Evolutionary conservation across 2,329 filamentous ascomycete species (phyloP).

Genomic region (Curvularia verruculosa): DNA sequence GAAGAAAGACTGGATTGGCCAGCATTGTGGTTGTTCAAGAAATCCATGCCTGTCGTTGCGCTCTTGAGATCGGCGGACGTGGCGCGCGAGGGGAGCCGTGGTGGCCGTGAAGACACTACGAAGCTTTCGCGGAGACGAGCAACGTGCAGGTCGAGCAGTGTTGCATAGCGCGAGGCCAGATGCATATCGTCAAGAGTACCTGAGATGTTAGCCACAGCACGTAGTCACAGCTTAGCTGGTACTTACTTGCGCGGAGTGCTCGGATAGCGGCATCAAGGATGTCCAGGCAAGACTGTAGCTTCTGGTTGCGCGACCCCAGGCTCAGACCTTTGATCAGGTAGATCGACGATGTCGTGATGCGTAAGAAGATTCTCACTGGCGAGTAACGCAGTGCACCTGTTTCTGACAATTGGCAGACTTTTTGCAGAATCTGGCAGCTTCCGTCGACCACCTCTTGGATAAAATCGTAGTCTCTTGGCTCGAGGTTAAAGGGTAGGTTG

Average conservation of each 20-base stretch:
- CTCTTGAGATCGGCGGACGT: constrained; percentile 37
- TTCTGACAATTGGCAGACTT: constrained; percentile 57
- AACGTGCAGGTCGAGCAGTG: constrained; percentile 54
- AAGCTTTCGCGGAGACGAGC: constrained; percentile 46
- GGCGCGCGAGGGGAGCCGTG: constrained; percentile 41
- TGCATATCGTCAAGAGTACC: constrained; percentile 60
- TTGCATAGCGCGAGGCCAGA: constrained; percentile 58
- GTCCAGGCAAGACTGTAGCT: constrained; percentile 56
- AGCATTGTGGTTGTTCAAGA: constrained; percentile 46
- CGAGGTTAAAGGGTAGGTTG: constrained; percentile 53
- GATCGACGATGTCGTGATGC: constrained; percentile 62
- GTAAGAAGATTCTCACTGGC: constrained; percentile 60
- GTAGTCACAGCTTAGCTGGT: background rate
- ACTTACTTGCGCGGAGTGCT: constrained; percentile 53
- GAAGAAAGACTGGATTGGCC: constrained; percentile 45
- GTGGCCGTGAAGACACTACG: constrained; percentile 45
- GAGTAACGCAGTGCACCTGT: constrained; percentile 57
- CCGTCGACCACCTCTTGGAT: constrained; percentile 63
- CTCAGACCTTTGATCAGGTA: constrained; percentile 61
- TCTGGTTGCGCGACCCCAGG: constrained; percentile 57
- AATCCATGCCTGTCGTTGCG: constrained; percentile 44
- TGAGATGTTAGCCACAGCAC: constrained; percentile 16
- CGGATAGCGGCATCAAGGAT: constrained; percentile 57
- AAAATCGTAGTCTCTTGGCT: constrained; percentile 60
- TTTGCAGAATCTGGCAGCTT: constrained; percentile 59